A percentile compares a stretch with the other conserved stretches of the same genome.
Conservation (phyloP, 2,329 filamentous ascomycete species). For the Colletotrichum higginsianum region DNA sequence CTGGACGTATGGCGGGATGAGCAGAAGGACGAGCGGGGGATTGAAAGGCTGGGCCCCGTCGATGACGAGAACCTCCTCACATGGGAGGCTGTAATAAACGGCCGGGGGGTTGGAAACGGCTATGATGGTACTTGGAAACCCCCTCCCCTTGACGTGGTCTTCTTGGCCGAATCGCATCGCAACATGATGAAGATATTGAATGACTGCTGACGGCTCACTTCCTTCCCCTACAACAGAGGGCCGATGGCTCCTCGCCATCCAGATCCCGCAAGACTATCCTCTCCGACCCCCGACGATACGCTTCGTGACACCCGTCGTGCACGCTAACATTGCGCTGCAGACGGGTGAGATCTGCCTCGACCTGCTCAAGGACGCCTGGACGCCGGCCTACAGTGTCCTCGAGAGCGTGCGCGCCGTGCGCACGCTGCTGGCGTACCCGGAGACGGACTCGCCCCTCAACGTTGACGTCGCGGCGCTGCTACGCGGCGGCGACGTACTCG, state of each 20-base stretch:
- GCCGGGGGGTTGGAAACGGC: constrained; percentile 67
- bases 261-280: constrained; percentile 84
- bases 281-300: constrained; percentile 81
- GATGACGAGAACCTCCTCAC: constrained; percentile 68
- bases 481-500: constrained; percentile 77
- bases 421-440: constrained; percentile 77
- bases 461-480: constrained; percentile 83
- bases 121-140: constrained; percentile 65
- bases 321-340: constrained; percentile 80
- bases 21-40: constrained; percentile 64
- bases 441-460: constrained; percentile 83
- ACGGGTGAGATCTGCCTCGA: constrained; percentile 96
- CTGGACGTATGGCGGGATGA: constrained; percentile 68
- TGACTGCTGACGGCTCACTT: background rate
- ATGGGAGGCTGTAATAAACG: constrained; percentile 74
- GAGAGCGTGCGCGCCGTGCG: constrained; percentile 81
- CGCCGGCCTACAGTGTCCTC: constrained; percentile 86
- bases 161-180: background rate
- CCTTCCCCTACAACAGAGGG: constrained; percentile 64
- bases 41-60: constrained; percentile 72
- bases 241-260: constrained; percentile 86
- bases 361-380: constrained; percentile 84
- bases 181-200: background rate
- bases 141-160: background rate
- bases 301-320: constrained; percentile 88